phyloP scores from a whole-genome alignment of 116 monocot genomes.

The Iris pallida region DNA sequence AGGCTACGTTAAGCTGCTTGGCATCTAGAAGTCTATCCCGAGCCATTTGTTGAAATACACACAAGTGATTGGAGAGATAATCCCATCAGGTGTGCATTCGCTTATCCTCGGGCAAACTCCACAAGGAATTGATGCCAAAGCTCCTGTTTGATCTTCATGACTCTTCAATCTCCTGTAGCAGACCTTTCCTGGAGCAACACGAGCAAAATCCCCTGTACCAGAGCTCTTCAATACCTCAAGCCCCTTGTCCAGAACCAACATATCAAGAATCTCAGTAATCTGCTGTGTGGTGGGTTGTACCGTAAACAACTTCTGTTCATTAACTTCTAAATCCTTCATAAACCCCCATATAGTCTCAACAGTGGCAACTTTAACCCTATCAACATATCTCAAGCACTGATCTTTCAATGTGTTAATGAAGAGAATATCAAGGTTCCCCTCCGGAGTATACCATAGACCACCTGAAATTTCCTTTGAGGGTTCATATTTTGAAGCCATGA shows the following conservation, averaged over 20 bases:
- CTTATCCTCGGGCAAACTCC: slow-evolving; percentile 71
- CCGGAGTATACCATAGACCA: slow-evolving; percentile 49
- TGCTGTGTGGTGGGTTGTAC: slow-evolving; percentile 28
- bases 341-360: slow-evolving; percentile 22
- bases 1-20: too few relatives aligned
- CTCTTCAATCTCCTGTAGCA: slow-evolving; percentile 43
- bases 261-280: slow-evolving; percentile 37
- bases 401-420: slow-evolving; percentile 25
- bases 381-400: slow-evolving; percentile 33
- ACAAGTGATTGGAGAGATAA: slow-evolving; percentile 74
- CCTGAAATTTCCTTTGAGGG: slow-evolving; percentile 59
- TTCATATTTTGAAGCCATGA: slow-evolving; percentile 57
- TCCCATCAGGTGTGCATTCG: slow-evolving; percentile 77
- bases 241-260: slow-evolving; percentile 59
- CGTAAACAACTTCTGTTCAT: slow-evolving; percentile 8
- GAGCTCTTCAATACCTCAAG: slow-evolving; percentile 64
- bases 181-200: slow-evolving; percentile 30
- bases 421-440: slow-evolving; percentile 47
- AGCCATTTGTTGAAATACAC: slow-evolving; percentile 78
- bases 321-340: slow-evolving; percentile 15
- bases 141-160: slow-evolving; percentile 6
- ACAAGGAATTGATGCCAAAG: slow-evolving; percentile 60
- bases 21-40: slow-evolving; percentile 30
- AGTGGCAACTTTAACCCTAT: slow-evolving; percentile 27
- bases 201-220: slow-evolving; percentile 47